Conservation (phyloP, 257 asterid species). For the Plantago ovata region DNA sequence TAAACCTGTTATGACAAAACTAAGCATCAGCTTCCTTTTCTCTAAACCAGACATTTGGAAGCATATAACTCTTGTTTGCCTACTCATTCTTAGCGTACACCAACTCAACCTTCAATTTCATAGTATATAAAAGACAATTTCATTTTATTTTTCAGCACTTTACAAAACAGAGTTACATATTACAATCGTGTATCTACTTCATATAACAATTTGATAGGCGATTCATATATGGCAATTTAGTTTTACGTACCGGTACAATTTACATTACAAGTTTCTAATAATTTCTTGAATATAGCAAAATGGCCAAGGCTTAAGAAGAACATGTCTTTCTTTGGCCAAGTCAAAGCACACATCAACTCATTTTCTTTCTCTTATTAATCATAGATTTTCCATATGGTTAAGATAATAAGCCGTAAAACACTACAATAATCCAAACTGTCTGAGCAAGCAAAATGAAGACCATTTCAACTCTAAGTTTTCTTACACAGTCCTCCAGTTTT, state of each 20-base stretch:
- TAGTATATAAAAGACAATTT: too few relatives aligned
- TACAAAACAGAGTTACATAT: too few relatives aligned
- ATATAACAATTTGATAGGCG: too few relatives aligned
- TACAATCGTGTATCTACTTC: too few relatives aligned
- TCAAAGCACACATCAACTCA: constrained; percentile 17
- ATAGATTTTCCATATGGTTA: constrained; percentile 19
- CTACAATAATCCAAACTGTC: constrained; percentile 9
- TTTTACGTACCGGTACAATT: too few relatives aligned
- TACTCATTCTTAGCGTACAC: too few relatives aligned
- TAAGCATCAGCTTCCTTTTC: constrained; percentile 6
- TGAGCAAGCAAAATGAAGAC: constrained; percentile 23
- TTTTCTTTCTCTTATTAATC: neutral
- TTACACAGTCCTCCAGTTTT: constrained; percentile 1
- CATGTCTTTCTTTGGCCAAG: constrained; percentile 20
- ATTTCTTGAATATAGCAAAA: too few relatives aligned
- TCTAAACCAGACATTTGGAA: constrained; percentile 10
- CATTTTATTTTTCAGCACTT: neutral
- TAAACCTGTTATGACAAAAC: neutral
- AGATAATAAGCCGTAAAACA: neutral
- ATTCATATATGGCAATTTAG: too few relatives aligned
- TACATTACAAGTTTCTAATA: too few relatives aligned
- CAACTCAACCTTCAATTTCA: too few relatives aligned
- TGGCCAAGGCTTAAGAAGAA: neutral
- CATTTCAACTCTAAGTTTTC: constrained; percentile 26
- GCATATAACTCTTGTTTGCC: neutral